A percentile compares a stretch with the other conserved stretches of the same genome.
phyloP scores from a whole-genome alignment of 148 eudicot species.

The Rheum nobile region DNA sequence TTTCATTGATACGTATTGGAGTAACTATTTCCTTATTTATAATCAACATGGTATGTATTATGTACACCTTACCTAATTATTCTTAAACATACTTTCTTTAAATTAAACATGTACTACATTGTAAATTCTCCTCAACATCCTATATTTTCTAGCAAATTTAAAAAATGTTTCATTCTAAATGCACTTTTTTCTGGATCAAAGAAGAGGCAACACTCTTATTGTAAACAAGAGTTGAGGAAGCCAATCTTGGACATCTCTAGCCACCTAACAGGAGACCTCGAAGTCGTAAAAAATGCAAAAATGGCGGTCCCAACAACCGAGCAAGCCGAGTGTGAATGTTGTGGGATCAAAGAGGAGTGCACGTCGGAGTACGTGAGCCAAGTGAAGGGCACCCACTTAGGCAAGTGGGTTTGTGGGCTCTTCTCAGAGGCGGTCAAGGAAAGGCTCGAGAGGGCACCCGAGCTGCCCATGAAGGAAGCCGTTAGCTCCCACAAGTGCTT shows the following conservation, averaged over 20 bases:
- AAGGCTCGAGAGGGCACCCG: not conserved
- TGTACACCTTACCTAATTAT: too few relatives aligned
- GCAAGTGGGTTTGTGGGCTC: constrained; percentile 57
- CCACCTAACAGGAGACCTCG: not conserved
- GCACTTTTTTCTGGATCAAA: too few relatives aligned
- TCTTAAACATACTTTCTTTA: too few relatives aligned
- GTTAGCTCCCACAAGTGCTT: constrained; percentile 26
- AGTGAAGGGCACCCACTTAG: constrained; percentile 23
- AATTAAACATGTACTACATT: too few relatives aligned
- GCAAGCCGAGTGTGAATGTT: constrained; percentile 39
- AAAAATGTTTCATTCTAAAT: too few relatives aligned
- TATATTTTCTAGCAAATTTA: too few relatives aligned
- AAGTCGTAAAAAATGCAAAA: not conserved
- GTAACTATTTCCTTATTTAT: too few relatives aligned
- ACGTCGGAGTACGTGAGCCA: constrained; percentile 26
- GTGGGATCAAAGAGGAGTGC: constrained; percentile 51
- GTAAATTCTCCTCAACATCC: too few relatives aligned
- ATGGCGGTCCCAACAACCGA: not conserved
- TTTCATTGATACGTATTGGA: too few relatives aligned
- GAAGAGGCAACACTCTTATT: too few relatives aligned
- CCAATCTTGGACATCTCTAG: not conserved
- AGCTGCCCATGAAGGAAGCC: constrained; percentile 27
- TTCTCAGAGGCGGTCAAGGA: constrained; percentile 58
- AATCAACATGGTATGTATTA: not conserved
- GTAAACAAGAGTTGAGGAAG: not conserved